Percentiles rank a stretch among this genome's conserved stretches.
Evolutionary conservation across 768 basidiomycete species (phyloP).

Genomic region (Lactarius trivialis): DNA sequence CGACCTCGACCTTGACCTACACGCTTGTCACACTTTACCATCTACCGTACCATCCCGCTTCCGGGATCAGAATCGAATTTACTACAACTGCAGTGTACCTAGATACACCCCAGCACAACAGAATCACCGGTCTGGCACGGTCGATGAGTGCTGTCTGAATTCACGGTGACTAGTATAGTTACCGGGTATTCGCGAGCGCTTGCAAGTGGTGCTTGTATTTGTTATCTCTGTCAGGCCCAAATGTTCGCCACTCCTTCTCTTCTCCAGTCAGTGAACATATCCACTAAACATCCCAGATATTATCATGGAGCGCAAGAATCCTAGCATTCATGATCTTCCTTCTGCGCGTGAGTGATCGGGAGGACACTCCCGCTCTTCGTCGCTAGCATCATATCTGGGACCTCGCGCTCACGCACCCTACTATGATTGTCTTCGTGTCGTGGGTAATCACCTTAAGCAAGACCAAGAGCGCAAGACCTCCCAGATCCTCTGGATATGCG

Average conservation of each 20-base stretch:
- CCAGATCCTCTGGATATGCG: slow-evolving; percentile 24
- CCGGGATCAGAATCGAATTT: not conserved
- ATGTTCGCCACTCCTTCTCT: not conserved
- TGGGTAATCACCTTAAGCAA: slow-evolving; percentile 21
- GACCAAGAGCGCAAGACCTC: slow-evolving; percentile 23
- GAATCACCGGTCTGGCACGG: not conserved
- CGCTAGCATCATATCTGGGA: not conserved
- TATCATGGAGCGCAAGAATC: not conserved
- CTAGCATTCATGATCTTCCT: not conserved
- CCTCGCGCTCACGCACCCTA: not conserved
- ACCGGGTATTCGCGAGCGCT: not conserved
- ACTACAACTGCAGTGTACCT: no score
- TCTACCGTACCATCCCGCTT: not conserved
- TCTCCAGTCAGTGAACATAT: not conserved
- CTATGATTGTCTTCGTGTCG: not conserved
- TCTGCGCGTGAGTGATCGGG: slow-evolving; percentile 13
- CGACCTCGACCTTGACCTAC: no score
- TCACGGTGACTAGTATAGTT: not conserved
- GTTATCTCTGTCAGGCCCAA: not conserved
- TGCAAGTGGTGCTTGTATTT: not conserved
- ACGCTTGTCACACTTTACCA: no score
- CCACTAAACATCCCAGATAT: not conserved
- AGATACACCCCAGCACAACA: not conserved
- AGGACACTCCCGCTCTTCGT: not conserved
- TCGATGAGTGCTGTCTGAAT: not conserved